These are phyloP conservation scores for Ustilago loliicola DNA, from an alignment of 1,284 basidiomycete species.

Conservation along the genomic window DNA sequence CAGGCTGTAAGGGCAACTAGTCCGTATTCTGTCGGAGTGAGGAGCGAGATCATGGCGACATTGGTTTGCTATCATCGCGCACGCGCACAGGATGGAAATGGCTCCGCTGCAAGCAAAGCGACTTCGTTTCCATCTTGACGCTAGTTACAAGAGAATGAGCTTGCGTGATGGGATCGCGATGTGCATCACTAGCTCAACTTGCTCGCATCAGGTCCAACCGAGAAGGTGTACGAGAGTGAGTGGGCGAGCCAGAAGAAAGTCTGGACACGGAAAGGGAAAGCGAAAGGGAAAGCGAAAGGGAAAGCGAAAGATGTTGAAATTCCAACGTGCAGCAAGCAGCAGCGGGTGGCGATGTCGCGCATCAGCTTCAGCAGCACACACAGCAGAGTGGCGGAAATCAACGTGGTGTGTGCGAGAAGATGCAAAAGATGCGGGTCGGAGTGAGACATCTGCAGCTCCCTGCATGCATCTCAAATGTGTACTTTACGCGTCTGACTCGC, in stretches of 20 bases:
- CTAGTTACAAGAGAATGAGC: not conserved
- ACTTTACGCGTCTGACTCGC: constrained; percentile 29
- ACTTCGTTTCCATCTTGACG: not conserved
- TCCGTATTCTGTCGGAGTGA: not conserved
- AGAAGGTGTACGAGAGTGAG: not conserved
- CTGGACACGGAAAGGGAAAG: constrained; percentile 1
- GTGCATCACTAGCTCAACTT: constrained; percentile 8
- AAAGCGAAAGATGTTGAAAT: constrained; percentile 22
- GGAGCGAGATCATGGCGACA: not conserved
- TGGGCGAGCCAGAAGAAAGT: not conserved
- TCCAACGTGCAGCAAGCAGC: constrained; percentile 28
- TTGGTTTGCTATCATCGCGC: not conserved
- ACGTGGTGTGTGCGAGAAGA: not conserved
- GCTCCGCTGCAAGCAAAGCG: not conserved
- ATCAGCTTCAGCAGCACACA: not conserved
- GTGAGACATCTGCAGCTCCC: constrained; percentile 37
- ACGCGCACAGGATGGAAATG: not conserved
- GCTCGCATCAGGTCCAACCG: constrained; percentile 5
- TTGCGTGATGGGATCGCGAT: constrained; percentile 11
- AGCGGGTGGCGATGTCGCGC: constrained; percentile 19
- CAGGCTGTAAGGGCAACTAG: not conserved
- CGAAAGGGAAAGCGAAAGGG: not conserved
- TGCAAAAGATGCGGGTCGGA: constrained; percentile 23
- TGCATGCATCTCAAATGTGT: constrained; percentile 17
- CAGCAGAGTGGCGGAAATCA: not conserved